phyloP scores from a whole-genome alignment of 2,329 filamentous ascomycete species.

The Fusarium siculi region DNA sequence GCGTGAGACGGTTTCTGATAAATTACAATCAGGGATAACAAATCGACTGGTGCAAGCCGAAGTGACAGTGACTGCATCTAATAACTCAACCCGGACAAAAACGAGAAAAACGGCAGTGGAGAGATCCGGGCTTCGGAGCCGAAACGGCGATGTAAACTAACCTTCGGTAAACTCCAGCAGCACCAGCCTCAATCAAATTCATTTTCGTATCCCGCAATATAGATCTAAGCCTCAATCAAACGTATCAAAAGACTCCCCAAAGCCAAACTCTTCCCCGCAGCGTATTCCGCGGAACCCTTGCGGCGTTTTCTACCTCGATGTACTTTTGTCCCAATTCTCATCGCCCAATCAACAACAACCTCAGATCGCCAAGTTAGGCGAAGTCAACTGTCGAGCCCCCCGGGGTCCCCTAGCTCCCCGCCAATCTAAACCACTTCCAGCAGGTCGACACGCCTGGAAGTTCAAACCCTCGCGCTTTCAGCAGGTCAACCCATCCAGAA shows the following conservation, averaged over 20 bases:
- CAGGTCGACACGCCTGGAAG: neutral
- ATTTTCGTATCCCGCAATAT: neutral
- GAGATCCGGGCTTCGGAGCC: neutral
- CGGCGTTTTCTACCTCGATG: neutral
- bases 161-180: neutral
- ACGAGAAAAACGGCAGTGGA: no score
- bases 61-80: no score
- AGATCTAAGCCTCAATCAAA: neutral
- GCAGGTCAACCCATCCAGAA: neutral
- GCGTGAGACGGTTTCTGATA: no score
- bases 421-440: accelerated
- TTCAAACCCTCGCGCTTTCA: no score
- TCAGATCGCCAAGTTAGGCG: neutral
- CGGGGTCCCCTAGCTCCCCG: neutral
- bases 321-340: neutral
- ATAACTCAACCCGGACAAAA: no score
- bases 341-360: neutral
- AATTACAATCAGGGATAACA: no score
- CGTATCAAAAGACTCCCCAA: neutral
- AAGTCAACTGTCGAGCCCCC: neutral
- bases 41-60: no score
- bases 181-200: no score
- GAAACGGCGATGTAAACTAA: neutral
- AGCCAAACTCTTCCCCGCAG: no score
- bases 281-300: neutral